Conservation (phyloP, 225 moss, liverwort and hornwort genomes). For the Sphagnum contortum region DNA sequence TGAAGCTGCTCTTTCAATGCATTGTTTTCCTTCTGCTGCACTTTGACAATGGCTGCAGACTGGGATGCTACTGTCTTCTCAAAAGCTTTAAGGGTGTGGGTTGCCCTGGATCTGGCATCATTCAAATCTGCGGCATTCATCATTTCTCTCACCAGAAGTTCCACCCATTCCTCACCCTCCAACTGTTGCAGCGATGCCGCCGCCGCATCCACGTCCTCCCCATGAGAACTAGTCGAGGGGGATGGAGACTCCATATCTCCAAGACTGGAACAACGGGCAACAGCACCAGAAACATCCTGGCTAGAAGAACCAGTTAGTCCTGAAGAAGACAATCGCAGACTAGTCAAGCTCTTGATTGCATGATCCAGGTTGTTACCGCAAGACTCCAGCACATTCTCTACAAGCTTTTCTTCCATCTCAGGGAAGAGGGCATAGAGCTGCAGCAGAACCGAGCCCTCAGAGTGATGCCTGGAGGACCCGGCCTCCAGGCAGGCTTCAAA, state of each 20-base stretch:
- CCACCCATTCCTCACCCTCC: slow-evolving; percentile 73
- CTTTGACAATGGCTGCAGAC: slow-evolving; percentile 30
- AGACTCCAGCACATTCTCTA: slow-evolving; percentile 60
- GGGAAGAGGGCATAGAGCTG: slow-evolving; percentile 57
- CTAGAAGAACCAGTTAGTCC: slow-evolving; percentile 14
- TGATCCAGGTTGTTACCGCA: slow-evolving; percentile 68
- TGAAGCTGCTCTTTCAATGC: slow-evolving; percentile 61
- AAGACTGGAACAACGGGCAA: slow-evolving; percentile 7
- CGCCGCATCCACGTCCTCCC: slow-evolving; percentile 48
- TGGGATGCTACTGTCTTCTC: slow-evolving; percentile 60
- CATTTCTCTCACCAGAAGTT: slow-evolving; percentile 68
- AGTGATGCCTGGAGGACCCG: slow-evolving; percentile 33
- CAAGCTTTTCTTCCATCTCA: slow-evolving; percentile 55
- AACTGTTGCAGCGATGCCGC: slow-evolving; percentile 28
- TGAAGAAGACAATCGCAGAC: slow-evolving; percentile 45
- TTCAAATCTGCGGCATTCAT: slow-evolving; percentile 56
- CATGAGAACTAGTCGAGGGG: slow-evolving; percentile 50
- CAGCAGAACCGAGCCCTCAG: slow-evolving; percentile 22
- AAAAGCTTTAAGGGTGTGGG: slow-evolving; percentile 61
- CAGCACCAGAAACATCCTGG: slow-evolving; percentile 10
- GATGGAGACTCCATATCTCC: slow-evolving; percentile 19
- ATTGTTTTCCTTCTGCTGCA: slow-evolving; percentile 44
- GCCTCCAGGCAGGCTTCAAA: slow-evolving; percentile 65
- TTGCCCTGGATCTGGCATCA: slow-evolving; percentile 59
- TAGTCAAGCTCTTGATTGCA: slow-evolving; percentile 66